A percentile compares a stretch with the other conserved stretches of the same genome.
Conservation (phyloP, 2,329 filamentous ascomycete species). For the Cladophialophora psammophila region DNA sequence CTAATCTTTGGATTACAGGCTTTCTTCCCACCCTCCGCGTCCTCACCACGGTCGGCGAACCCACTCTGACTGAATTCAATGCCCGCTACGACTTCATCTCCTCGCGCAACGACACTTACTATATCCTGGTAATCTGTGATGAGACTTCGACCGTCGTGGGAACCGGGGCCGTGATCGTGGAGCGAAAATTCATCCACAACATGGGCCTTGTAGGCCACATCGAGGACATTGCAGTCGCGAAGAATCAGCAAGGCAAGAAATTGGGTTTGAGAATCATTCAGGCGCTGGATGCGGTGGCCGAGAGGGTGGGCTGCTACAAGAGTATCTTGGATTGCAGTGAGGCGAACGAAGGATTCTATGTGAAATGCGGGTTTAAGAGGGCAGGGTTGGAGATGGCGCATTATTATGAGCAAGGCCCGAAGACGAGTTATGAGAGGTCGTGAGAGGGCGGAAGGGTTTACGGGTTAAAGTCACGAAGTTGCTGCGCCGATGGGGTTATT, state of each 20-base stretch:
- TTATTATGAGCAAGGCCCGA: constrained; percentile 67
- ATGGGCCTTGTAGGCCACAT: constrained; percentile 83
- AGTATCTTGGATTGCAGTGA: constrained; percentile 96
- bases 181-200: constrained; percentile 73
- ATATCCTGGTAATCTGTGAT: constrained; percentile 85
- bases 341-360: constrained; percentile 95
- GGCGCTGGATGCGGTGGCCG: constrained; percentile 86
- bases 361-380: constrained; percentile 94
- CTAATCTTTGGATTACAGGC: constrained; percentile 46
- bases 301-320: constrained; percentile 93
- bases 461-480: too few relatives aligned
- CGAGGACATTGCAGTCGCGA: constrained; percentile 94
- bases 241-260: constrained; percentile 97
- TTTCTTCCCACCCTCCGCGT: constrained; percentile 93
- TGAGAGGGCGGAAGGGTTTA: not conserved
- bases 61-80: constrained; percentile 75
- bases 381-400: constrained; percentile 97
- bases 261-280: constrained; percentile 91
- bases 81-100: constrained; percentile 84
- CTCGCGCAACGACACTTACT: constrained; percentile 78
- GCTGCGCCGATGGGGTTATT: too few relatives aligned
- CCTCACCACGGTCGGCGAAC: constrained; percentile 90
- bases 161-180: constrained; percentile 86
- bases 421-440: constrained; percentile 27
- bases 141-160: constrained; percentile 76